phyloP scores from a whole-genome alignment of 345 rosid genomes.

The Balakata baccata region DNA sequence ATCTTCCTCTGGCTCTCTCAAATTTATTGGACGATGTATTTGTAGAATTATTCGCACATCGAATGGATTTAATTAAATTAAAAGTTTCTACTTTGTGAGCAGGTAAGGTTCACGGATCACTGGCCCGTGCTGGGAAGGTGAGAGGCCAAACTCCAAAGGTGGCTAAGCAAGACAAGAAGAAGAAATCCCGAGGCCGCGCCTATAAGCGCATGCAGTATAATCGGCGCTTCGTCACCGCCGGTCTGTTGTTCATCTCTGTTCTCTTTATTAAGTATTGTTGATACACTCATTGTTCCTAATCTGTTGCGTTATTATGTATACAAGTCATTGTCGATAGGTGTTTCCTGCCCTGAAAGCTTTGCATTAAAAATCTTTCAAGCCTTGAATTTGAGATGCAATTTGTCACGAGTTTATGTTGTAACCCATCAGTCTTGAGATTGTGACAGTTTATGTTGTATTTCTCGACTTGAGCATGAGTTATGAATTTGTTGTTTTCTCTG shows the following conservation, averaged over 20 bases:
- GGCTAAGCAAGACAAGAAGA: slow-evolving; percentile 79
- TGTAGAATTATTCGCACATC: background rate
- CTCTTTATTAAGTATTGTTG: background rate
- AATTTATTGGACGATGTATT: background rate
- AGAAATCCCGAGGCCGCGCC: slow-evolving; percentile 78
- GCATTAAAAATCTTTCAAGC: background rate
- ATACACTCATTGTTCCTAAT: too few species aligned
- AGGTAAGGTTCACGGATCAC: slow-evolving; percentile 84
- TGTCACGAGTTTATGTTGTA: too few species aligned
- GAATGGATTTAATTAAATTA: background rate
- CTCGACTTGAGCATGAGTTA: too few species aligned
- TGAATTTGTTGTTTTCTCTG: background rate
- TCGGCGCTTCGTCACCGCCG: slow-evolving; percentile 90
- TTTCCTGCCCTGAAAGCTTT: too few species aligned
- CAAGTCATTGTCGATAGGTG: too few species aligned
- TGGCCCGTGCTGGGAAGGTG: slow-evolving; percentile 90
- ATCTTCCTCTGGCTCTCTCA: background rate
- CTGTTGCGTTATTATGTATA: too few species aligned
- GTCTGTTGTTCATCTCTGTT: slow-evolving; percentile 21
- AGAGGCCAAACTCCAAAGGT: slow-evolving; percentile 80
- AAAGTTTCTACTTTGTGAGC: slow-evolving; percentile 5
- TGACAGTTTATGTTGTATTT: too few species aligned
- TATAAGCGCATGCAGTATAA: slow-evolving; percentile 82
- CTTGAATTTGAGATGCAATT: too few species aligned
- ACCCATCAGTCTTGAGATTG: too few species aligned